Percentiles rank a stretch among this genome's conserved stretches.
These are phyloP conservation scores for Daldinia vernicosa DNA, from an alignment of 495 filamentous ascomycete genomes.

Conservation along the genomic window DNA sequence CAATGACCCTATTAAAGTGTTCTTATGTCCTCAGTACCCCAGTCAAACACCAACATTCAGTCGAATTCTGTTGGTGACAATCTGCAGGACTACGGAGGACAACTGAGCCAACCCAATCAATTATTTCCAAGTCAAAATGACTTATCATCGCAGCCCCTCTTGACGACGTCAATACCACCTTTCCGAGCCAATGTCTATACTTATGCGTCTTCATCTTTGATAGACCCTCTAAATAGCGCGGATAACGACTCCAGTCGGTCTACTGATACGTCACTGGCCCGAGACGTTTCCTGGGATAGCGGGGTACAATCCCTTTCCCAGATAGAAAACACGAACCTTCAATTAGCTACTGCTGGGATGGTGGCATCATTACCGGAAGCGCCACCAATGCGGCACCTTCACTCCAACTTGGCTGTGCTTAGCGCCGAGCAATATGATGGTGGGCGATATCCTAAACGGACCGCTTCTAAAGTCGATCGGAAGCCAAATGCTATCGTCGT, in stretches of 20 bases:
- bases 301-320: conserved; percentile 21
- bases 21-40: conserved; percentile 29
- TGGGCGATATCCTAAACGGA: conserved; percentile 28
- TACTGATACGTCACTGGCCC: conserved; percentile 10
- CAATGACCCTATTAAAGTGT: conserved; percentile 18
- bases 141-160: conserved; percentile 17
- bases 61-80: conserved; percentile 12
- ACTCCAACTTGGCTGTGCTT: conserved; percentile 55
- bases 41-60: conserved; percentile 5
- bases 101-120: neutral
- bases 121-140: conserved; percentile 6
- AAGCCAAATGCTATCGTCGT: conserved; percentile 10
- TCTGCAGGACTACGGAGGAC: conserved; percentile 10
- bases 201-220: neutral
- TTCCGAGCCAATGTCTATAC: conserved; percentile 18
- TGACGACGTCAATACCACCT: conserved; percentile 18
- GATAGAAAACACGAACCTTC: conserved; percentile 6
- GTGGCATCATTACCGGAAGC: conserved; percentile 18
- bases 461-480: conserved; percentile 31
- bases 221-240: conserved; percentile 7
- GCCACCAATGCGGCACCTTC: conserved; percentile 47
- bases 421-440: conserved; percentile 60
- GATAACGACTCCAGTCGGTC: conserved; percentile 5
- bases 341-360: conserved; percentile 13
- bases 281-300: conserved; percentile 22